Percentiles rank a stretch among this genome's conserved stretches.
Evolutionary conservation across 2,329 filamentous ascomycete genomes (phyloP).

Genomic region (Talaromyces sp.): DNA sequence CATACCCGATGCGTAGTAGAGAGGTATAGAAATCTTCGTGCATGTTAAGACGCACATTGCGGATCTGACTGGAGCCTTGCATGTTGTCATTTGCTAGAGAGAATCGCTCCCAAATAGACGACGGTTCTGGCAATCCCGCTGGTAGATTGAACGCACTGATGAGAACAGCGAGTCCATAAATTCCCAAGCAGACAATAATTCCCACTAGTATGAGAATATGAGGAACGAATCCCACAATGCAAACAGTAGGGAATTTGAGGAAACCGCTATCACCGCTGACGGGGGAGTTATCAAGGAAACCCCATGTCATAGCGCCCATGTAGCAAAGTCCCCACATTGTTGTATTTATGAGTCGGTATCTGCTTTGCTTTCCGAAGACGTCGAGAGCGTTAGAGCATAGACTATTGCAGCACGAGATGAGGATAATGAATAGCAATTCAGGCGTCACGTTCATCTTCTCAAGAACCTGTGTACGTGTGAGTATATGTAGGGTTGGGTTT

Average conservation of each 20-base stretch:
- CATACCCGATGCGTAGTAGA: slow-evolving; percentile 80
- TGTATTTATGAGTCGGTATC: slow-evolving; percentile 79
- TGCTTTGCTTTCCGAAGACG: slow-evolving; percentile 74
- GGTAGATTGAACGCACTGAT: slow-evolving; percentile 71
- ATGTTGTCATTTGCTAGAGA: slow-evolving; percentile 77
- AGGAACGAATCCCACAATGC: slow-evolving; percentile 90
- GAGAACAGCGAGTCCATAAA: slow-evolving; percentile 74
- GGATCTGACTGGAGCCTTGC: slow-evolving; percentile 85
- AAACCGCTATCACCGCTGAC: slow-evolving; percentile 57
- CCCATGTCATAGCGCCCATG: slow-evolving; percentile 81
- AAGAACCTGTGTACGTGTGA: slow-evolving; percentile 59
- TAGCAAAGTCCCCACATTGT: slow-evolving; percentile 88
- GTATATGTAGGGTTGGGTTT: slow-evolving; percentile 38
- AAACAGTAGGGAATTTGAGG: slow-evolving; percentile 87
- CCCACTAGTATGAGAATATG: slow-evolving; percentile 83
- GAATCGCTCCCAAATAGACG: slow-evolving; percentile 61
- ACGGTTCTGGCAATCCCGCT: slow-evolving; percentile 45
- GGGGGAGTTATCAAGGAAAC: slow-evolving; percentile 56
- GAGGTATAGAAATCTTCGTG: slow-evolving; percentile 96
- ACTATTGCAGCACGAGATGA: slow-evolving; percentile 88
- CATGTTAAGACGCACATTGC: slow-evolving; percentile 74
- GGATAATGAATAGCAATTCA: slow-evolving; percentile 79
- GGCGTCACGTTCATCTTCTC: slow-evolving; percentile 82
- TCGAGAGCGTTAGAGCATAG: slow-evolving; percentile 80
- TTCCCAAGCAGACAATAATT: slow-evolving; percentile 70